Conservation (phyloP, 73 alveolate species). For the Paramecium octaurelia region DNA sequence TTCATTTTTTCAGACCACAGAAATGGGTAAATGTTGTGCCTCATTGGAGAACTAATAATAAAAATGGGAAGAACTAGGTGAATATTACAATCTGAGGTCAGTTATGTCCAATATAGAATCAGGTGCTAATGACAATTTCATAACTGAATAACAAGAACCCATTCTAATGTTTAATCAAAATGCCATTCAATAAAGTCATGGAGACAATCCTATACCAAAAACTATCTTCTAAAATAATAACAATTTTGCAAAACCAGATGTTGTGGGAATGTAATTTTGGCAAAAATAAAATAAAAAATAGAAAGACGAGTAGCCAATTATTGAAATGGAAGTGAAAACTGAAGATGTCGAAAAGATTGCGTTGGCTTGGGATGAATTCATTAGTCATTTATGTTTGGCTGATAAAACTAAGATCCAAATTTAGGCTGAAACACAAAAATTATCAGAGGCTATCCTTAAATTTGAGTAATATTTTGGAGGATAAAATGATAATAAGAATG, state of each 20-base stretch:
- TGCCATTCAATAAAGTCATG: not conserved
- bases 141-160: not conserved
- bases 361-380: conserved; percentile 18
- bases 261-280: not conserved
- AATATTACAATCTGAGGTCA: not conserved
- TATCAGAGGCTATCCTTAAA: conserved; percentile 43
- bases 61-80: not conserved
- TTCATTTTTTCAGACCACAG: not conserved
- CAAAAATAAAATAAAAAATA: not conserved
- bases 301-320: not conserved
- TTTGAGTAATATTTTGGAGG: conserved; percentile 10
- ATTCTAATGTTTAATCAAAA: not conserved
- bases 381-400: not conserved
- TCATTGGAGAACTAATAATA: not conserved
- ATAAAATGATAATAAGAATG: not conserved
- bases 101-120: not conserved
- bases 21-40: not conserved
- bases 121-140: not conserved
- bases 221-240: not conserved
- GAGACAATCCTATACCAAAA: conserved; percentile 7
- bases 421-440: not conserved
- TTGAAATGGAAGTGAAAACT: not conserved
- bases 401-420: not conserved
- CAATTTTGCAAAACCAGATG: not conserved
- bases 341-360: not conserved